Conservation (phyloP, 2,329 filamentous ascomycete genomes). For the Fusarium heterosporum region DNA sequence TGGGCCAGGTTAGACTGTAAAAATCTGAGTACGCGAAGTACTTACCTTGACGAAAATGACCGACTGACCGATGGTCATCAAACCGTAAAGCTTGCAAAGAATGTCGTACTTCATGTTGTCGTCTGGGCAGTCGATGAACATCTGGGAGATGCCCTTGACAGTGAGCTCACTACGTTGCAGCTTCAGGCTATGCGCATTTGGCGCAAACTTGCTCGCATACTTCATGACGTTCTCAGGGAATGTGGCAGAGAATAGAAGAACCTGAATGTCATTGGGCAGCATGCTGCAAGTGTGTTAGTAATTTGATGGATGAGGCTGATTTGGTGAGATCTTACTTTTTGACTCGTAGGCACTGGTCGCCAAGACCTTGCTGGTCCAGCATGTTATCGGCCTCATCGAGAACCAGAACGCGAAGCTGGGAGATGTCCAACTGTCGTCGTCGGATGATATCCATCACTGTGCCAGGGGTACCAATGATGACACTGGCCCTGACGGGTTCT, state of each 20-base stretch:
- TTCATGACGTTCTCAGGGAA: conserved; percentile 86
- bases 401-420: conserved; percentile 82
- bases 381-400: conserved; percentile 99
- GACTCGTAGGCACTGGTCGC: conserved; percentile 93
- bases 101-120: conserved; percentile 88
- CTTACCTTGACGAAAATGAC: conserved; percentile 95
- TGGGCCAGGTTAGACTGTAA: conserved; percentile 52
- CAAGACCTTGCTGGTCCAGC: conserved; percentile 94
- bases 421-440: conserved; percentile 77
- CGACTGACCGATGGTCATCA: conserved; percentile 96
- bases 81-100: conserved; percentile 91
- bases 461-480: conserved; percentile 93
- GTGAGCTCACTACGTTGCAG: conserved; percentile 92
- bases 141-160: conserved; percentile 96
- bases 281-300: conserved; percentile 64
- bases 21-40: not conserved
- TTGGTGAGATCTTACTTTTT: conserved; percentile 71
- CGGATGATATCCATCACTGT: conserved; percentile 91
- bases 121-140: conserved; percentile 92
- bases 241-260: conserved; percentile 95
- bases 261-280: conserved; percentile 80
- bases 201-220: conserved; percentile 87
- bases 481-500: conserved; percentile 76
- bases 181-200: conserved; percentile 86
- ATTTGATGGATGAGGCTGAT: not conserved